phyloP scores from a whole-genome alignment of 192 early-diverging fungal species.

The Gamsiella multidivaricata region DNA sequence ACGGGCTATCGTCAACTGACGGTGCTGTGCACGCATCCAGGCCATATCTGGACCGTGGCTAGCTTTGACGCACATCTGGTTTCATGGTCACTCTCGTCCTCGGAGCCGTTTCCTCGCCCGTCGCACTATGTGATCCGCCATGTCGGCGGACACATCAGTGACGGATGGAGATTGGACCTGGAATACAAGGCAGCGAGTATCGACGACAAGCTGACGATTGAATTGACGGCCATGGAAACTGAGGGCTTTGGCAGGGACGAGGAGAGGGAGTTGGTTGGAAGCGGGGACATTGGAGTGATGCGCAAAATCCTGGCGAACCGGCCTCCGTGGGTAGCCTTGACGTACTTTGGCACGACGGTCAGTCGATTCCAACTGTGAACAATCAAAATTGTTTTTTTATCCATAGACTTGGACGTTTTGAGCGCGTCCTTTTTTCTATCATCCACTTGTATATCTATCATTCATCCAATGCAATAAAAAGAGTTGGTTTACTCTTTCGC shows the following conservation, averaged over 20 bases:
- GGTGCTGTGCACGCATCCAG: conserved; percentile 55
- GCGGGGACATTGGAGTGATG: conserved; percentile 55
- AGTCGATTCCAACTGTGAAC: conserved; percentile 34
- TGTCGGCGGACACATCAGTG: conserved; percentile 59
- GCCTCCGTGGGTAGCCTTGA: conserved; percentile 41
- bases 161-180: conserved; percentile 60
- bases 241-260: conserved; percentile 58
- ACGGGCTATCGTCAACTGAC: conserved; percentile 62
- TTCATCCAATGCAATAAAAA: too few species aligned
- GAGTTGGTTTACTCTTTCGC: too few species aligned
- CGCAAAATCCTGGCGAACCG: conserved; percentile 35
- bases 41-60: conserved; percentile 74
- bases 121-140: conserved; percentile 65
- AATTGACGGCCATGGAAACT: conserved; percentile 64
- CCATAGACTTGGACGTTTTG: not conserved
- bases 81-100: conserved; percentile 66
- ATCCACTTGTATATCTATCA: too few species aligned
- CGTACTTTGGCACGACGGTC: conserved; percentile 47
- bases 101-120: conserved; percentile 47
- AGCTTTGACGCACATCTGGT: conserved; percentile 71
- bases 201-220: conserved; percentile 57
- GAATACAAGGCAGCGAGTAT: conserved; percentile 53
- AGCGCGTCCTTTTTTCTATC: too few species aligned
- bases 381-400: not conserved
- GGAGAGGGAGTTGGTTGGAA: conserved; percentile 58